Base-by-base conservation (phyloP, 306 rosid species). In the Prunus padus region DNA sequence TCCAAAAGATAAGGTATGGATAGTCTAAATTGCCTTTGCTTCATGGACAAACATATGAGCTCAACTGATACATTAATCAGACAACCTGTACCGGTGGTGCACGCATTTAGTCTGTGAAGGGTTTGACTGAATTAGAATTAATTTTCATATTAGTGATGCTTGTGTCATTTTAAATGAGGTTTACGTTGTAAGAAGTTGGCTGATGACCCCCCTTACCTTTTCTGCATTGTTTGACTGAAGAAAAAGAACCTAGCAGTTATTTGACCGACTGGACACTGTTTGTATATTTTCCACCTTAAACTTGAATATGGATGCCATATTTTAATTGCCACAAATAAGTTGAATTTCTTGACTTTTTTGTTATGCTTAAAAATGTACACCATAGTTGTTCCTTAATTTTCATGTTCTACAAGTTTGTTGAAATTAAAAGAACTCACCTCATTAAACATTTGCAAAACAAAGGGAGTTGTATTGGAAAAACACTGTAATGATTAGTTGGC, bases 1-100 rank as follows among this genome's bases (percentile, higher is more conserved):
- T 93, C 18, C 86, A 75, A 71, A 91, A 85, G 85, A 87, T 93
- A 81, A 91, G 98, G 98, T 93, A 85, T 73, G 65, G 19, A 45
- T 20, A 22, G 25, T 64, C 26, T 31, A 30, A 47, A 64, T 78
- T 71, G 55, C 51, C 75, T 79, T 77, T 59, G 31, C 20, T 77
- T 71, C 68, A 42, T 73, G 30, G 30, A 57, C 44, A 15, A 4
- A 52, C 23, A 37, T 63, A 11, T 42, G 12, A 44, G 42, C 47
- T 77, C 64, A 20, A n/a, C 30, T 49, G 20, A 49, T 68, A 25
- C 44, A 50, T 28, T 50, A 45, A 23, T 26, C 2, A 1, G 74
- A 51, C 1, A 3, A 69, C 74, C 46, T 11, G 61, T 50, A 30
- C 37, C 8, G 11, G 11, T 47, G 40, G 57, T 16, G 51, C 55